A percentile compares a stretch with the other conserved stretches of the same genome.
phyloP scores from a whole-genome alignment of 2,329 filamentous ascomycete species.

The Aspergillus sp. region DNA sequence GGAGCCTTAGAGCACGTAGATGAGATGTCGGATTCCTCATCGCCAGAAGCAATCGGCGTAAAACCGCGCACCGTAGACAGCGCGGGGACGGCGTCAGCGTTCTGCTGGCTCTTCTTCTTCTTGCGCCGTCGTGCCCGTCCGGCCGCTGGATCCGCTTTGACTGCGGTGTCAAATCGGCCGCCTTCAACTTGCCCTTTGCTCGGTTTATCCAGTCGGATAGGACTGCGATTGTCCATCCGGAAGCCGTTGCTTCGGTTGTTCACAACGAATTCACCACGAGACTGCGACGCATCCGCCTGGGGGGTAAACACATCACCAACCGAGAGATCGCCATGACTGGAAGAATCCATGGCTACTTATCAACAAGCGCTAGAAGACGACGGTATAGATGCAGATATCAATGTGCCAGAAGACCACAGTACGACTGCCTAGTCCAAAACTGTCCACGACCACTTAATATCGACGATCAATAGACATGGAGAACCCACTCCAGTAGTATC shows the following conservation, averaged over 20 bases:
- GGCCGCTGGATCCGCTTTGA: conserved; percentile 16
- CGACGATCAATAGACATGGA: too few relatives aligned
- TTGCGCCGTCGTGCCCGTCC: conserved; percentile 21
- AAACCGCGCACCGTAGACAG: conserved; percentile 37
- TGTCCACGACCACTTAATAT: too few relatives aligned
- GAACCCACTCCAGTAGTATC: too few relatives aligned
- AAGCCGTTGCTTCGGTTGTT: conserved; percentile 15
- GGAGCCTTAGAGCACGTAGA: conserved; percentile 25
- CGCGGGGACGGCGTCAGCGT: conserved; percentile 18
- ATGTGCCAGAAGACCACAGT: too few relatives aligned
- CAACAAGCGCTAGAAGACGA: too few relatives aligned
- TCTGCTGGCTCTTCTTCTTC: conserved; percentile 35
- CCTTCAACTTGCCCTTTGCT: conserved; percentile 11
- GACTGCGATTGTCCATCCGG: conserved; percentile 19
- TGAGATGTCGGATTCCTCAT: conserved; percentile 39
- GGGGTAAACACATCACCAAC: conserved; percentile 32
- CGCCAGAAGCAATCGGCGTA: conserved; percentile 34
- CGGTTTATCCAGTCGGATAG: conserved; percentile 12
- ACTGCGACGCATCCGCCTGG: conserved; percentile 24
- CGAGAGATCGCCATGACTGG: conserved; percentile 24
- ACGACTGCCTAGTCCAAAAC: too few relatives aligned
- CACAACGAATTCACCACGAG: conserved; percentile 13
- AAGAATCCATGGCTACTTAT: conserved; percentile 12
- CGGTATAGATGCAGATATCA: too few relatives aligned
- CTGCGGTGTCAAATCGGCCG: conserved; percentile 20